Evolutionary conservation across 1,284 basidiomycete genomes (phyloP).

Genomic region (Cerioporus squamosus): DNA sequence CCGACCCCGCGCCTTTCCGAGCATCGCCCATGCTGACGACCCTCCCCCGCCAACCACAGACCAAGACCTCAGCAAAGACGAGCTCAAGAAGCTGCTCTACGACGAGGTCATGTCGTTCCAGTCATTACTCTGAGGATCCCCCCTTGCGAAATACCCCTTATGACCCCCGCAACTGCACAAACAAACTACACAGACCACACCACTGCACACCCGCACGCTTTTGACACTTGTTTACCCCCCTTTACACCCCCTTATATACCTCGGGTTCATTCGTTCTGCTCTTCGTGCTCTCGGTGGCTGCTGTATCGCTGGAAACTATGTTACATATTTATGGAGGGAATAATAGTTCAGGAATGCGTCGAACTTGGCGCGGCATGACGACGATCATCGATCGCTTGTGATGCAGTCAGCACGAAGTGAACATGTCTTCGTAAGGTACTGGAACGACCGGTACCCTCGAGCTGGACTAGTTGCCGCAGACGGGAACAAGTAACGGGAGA

Average conservation of each 20-base stretch:
- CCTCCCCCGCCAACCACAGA: slow-evolving; percentile 50
- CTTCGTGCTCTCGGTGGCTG: neutral
- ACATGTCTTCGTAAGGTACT: too few species aligned
- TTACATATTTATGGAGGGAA: slow-evolving; percentile 26
- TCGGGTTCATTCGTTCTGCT: neutral
- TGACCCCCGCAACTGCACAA: neutral
- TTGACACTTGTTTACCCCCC: too few species aligned
- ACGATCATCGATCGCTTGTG: too few species aligned
- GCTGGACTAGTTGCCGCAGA: too few species aligned
- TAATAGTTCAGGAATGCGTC: slow-evolving; percentile 4
- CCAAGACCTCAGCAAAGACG: slow-evolving; percentile 75
- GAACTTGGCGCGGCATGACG: neutral
- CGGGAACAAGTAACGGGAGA: neutral
- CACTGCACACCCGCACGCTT: neutral
- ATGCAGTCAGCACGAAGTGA: too few species aligned
- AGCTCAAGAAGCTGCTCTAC: slow-evolving; percentile 72
- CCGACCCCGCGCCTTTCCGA: neutral
- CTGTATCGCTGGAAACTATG: slow-evolving; percentile 11
- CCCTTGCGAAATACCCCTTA: slow-evolving; percentile 10
- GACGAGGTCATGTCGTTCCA: slow-evolving; percentile 72
- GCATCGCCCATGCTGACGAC: neutral
- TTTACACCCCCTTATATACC: too few species aligned
- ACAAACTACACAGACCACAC: neutral
- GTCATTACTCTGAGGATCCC: slow-evolving; percentile 56
- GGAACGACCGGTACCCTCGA: too few species aligned